phyloP scores from a whole-genome alignment of 2,329 filamentous ascomycete species.

The Aspergillus ruber region DNA sequence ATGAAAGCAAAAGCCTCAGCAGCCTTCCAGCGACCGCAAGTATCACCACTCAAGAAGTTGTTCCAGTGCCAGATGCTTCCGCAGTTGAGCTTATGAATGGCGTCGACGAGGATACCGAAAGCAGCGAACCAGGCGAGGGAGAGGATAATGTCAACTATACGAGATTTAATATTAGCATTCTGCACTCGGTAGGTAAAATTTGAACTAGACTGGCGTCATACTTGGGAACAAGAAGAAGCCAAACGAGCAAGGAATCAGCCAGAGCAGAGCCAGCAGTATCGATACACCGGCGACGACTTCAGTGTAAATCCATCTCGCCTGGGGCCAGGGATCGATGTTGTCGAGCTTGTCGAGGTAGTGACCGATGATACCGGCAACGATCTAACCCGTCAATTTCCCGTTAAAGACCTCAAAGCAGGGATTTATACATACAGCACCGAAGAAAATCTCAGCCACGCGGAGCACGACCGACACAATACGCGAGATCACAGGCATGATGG shows the following conservation, averaged over 20 bases:
- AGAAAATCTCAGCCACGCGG: conserved; percentile 59
- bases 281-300: conserved; percentile 64
- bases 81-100: conserved; percentile 46
- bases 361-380: conserved; percentile 63
- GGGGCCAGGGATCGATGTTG: conserved; percentile 46
- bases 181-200: background rate
- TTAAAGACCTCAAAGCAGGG: background rate
- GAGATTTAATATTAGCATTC: background rate
- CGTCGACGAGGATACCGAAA: conserved; percentile 61
- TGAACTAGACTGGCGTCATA: conserved; percentile 19
- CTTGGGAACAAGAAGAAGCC: conserved; percentile 63
- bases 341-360: conserved; percentile 53
- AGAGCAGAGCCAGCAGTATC: conserved; percentile 63
- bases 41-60: conserved; percentile 43
- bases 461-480: conserved; percentile 53
- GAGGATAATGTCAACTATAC: conserved; percentile 57
- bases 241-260: conserved; percentile 64
- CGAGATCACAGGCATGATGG: conserved; percentile 46
- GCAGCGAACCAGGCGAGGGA: conserved; percentile 64
- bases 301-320: conserved; percentile 67
- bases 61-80: conserved; percentile 57
- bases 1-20: conserved; percentile 66
- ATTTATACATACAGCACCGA: conserved; percentile 53
- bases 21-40: conserved; percentile 65
- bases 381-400: conserved; percentile 17